Evolutionary conservation across 352 stramenopile genomes (phyloP).

Genomic region (Globisporangium acanthophoron): DNA sequence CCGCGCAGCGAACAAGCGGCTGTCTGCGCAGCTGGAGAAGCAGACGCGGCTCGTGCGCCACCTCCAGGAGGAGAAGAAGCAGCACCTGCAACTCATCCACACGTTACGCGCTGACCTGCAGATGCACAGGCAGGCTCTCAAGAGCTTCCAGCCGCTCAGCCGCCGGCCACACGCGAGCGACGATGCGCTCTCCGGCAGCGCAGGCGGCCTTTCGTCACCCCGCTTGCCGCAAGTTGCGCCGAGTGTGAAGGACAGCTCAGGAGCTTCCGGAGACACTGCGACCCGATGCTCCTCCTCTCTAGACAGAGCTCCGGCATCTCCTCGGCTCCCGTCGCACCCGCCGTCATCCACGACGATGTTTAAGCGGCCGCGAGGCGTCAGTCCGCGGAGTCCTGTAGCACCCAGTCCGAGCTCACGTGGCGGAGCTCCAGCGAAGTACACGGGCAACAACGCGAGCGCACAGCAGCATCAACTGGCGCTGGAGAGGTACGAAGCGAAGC

Average conservation of each 20-base stretch:
- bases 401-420: neutral
- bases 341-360: neutral
- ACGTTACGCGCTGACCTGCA: slow-evolving; percentile 35
- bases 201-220: neutral
- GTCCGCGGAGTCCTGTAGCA: neutral
- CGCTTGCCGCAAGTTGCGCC: slow-evolving; percentile 3
- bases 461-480: slow-evolving; percentile 10
- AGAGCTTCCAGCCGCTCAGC: slow-evolving; percentile 14
- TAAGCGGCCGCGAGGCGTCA: neutral
- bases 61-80: slow-evolving; percentile 48
- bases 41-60: slow-evolving; percentile 39
- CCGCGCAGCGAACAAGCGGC: slow-evolving; percentile 38
- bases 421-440: neutral
- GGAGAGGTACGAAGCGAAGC: slow-evolving; percentile 22
- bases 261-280: neutral
- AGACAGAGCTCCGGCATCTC: neutral
- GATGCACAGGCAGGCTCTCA: slow-evolving; percentile 49
- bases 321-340: neutral
- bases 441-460: neutral
- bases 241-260: neutral
- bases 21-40: slow-evolving; percentile 39
- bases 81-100: slow-evolving; percentile 31
- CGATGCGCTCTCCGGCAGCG: neutral
- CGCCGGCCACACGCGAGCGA: slow-evolving; percentile 1
- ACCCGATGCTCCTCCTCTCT: too few species aligned